A percentile compares a stretch with the other conserved stretches of the same genome.
Conservation (phyloP, 2,329 filamentous ascomycete genomes). For the Cercospora sp. region DNA sequence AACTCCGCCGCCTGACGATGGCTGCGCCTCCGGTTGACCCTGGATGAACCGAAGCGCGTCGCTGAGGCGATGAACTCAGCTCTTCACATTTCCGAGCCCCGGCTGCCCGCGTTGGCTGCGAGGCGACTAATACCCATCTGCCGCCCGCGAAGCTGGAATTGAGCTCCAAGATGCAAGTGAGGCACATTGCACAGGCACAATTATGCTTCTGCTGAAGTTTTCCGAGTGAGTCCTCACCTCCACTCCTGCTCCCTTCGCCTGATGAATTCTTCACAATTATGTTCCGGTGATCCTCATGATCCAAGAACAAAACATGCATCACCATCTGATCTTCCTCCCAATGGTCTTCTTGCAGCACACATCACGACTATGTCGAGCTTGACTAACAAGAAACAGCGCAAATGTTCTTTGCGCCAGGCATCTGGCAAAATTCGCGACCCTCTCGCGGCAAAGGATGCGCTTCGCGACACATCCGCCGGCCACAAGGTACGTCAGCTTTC, state of each 20-base stretch:
- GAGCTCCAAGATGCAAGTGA: neutral
- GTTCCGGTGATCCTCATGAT: constrained; percentile 42
- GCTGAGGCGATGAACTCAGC: neutral
- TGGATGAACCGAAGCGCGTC: neutral
- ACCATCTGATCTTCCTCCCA: constrained; percentile 41
- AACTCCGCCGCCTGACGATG: neutral
- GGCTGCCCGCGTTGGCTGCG: neutral
- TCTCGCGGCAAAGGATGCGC: neutral
- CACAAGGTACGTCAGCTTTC: constrained; percentile 22
- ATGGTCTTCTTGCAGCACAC: constrained; percentile 7
- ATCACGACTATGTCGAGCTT: neutral
- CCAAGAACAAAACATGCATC: constrained; percentile 46
- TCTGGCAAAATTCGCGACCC: neutral
- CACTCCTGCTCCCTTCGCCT: constrained; percentile 16
- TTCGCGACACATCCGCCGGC: neutral
- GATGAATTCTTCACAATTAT: constrained; percentile 39
- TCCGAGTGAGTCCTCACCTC: constrained; percentile 20
- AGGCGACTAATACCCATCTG: neutral
- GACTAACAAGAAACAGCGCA: constrained; percentile 2
- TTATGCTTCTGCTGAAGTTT: neutral
- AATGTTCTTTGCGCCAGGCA: neutral
- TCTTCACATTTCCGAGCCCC: neutral
- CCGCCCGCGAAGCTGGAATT: neutral
- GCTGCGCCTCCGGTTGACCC: neutral
- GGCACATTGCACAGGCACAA: neutral